Conservation (phyloP, 2,329 filamentous ascomycete genomes). For the Ilyonectria destructans region DNA sequence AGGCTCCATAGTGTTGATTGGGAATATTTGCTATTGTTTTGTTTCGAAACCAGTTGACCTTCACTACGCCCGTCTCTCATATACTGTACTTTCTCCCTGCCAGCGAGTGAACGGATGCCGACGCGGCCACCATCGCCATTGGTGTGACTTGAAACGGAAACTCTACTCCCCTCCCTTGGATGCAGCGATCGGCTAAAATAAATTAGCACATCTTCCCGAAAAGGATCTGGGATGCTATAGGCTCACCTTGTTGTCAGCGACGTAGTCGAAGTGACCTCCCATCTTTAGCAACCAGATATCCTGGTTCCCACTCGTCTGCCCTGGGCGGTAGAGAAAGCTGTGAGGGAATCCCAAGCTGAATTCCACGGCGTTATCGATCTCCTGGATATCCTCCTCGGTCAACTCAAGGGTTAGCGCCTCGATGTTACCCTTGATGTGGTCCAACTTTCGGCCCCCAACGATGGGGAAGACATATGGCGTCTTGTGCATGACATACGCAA, state of each 20-base stretch:
- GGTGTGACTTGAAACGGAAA: slow-evolving; percentile 50
- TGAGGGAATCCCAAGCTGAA: slow-evolving; percentile 80
- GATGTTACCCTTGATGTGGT: slow-evolving; percentile 80
- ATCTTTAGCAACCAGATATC: slow-evolving; percentile 63
- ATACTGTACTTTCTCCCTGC: slow-evolving; percentile 25
- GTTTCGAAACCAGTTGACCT: neutral
- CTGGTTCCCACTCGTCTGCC: slow-evolving; percentile 56
- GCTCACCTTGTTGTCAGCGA: slow-evolving; percentile 59
- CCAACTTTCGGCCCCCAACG: slow-evolving; percentile 78
- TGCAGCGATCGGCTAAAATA: slow-evolving; percentile 58
- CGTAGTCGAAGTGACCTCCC: slow-evolving; percentile 68
- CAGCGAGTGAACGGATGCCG: slow-evolving; percentile 32
- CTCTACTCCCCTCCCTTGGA: slow-evolving; percentile 61
- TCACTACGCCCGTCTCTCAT: slow-evolving; percentile 18
- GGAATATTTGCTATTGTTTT: neutral
- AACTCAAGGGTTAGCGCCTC: slow-evolving; percentile 76
- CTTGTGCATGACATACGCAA: slow-evolving; percentile 84
- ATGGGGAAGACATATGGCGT: slow-evolving; percentile 82
- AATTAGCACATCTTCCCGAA: slow-evolving; percentile 12
- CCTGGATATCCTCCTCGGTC: slow-evolving; percentile 73
- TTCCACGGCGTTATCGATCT: slow-evolving; percentile 74
- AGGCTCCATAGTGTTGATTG: neutral
- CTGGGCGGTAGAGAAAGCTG: slow-evolving; percentile 68
- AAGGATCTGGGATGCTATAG: neutral
- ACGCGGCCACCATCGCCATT: slow-evolving; percentile 54